A percentile compares a stretch with the other conserved stretches of the same genome.
These are phyloP conservation scores for Ordospora pajunii DNA, from an alignment of 371 early-diverging fungal genomes.

Conservation along the genomic window DNA sequence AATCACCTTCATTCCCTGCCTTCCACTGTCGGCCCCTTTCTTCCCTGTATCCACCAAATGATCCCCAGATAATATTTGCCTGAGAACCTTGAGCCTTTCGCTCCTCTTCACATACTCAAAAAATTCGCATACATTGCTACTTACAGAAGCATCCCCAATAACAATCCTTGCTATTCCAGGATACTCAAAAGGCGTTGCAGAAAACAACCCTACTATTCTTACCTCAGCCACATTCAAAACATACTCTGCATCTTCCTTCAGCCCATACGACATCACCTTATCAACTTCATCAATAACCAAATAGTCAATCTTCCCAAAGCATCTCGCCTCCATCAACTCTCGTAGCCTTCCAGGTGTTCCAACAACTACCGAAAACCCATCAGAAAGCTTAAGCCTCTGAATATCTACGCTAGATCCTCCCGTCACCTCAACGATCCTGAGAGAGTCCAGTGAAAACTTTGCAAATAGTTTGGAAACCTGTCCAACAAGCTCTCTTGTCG, in stretches of 20 bases:
- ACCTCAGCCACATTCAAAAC: neutral
- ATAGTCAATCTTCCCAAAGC: slow-evolving; percentile 61
- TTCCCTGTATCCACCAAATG: slow-evolving; percentile 68
- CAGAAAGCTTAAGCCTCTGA: neutral
- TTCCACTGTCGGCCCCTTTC: slow-evolving; percentile 64
- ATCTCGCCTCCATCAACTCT: slow-evolving; percentile 70
- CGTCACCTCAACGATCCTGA: slow-evolving; percentile 89
- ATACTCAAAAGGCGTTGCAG: slow-evolving; percentile 77
- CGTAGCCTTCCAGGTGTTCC: slow-evolving; percentile 90
- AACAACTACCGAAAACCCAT: slow-evolving; percentile 64
- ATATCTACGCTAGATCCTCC: slow-evolving; percentile 73
- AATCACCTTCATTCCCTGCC: slow-evolving; percentile 71
- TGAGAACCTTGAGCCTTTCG: slow-evolving; percentile 66
- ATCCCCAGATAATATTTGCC: neutral
- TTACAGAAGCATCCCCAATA: slow-evolving; percentile 91
- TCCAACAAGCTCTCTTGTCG: slow-evolving; percentile 91
- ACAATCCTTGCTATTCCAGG: slow-evolving; percentile 85
- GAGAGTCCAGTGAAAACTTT: slow-evolving; percentile 68
- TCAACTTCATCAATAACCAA: slow-evolving; percentile 93
- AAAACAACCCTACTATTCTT: slow-evolving; percentile 71
- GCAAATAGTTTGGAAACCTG: slow-evolving; percentile 59
- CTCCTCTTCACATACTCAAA: slow-evolving; percentile 74
- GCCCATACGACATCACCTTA: slow-evolving; percentile 43
- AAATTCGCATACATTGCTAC: slow-evolving; percentile 84
- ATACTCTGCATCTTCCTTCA: neutral